Conservation (phyloP, 176 grass and related monocot genomes). For the Canna indica region DNA sequence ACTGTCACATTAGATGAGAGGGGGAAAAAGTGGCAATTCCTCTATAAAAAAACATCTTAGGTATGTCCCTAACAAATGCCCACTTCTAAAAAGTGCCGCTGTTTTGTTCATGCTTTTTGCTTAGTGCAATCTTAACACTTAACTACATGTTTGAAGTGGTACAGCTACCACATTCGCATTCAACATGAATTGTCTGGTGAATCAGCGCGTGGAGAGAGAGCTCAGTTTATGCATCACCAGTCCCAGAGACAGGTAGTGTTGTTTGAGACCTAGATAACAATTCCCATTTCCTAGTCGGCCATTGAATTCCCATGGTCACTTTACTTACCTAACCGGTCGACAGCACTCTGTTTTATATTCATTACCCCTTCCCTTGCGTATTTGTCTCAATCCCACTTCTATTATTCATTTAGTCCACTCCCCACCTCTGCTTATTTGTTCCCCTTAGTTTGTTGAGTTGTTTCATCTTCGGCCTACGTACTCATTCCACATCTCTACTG, state of each 20-base stretch:
- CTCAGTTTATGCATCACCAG: neutral
- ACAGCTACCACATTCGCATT: too few species aligned
- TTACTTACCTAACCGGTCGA: conserved; percentile 12
- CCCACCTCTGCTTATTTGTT: neutral
- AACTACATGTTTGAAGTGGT: too few species aligned
- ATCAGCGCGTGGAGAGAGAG: too few species aligned
- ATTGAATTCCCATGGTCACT: neutral
- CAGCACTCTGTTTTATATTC: neutral
- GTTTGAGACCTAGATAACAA: neutral
- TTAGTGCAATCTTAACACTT: too few species aligned
- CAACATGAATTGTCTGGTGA: too few species aligned
- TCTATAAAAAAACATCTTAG: too few species aligned
- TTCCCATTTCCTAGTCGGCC: neutral
- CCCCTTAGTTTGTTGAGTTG: neutral
- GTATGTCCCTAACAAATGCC: too few species aligned
- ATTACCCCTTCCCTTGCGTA: neutral
- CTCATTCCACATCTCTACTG: neutral
- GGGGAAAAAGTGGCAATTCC: too few species aligned
- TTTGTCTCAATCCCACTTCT: neutral
- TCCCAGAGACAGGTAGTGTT: neutral
- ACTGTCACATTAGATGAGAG: too few species aligned
- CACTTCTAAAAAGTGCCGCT: too few species aligned
- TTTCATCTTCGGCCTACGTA: neutral
- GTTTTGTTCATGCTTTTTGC: too few species aligned
- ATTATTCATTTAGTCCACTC: neutral